Base-by-base conservation (phyloP, 2,329 filamentous ascomycete genomes). In the Colletotrichum orchidophilum region DNA sequence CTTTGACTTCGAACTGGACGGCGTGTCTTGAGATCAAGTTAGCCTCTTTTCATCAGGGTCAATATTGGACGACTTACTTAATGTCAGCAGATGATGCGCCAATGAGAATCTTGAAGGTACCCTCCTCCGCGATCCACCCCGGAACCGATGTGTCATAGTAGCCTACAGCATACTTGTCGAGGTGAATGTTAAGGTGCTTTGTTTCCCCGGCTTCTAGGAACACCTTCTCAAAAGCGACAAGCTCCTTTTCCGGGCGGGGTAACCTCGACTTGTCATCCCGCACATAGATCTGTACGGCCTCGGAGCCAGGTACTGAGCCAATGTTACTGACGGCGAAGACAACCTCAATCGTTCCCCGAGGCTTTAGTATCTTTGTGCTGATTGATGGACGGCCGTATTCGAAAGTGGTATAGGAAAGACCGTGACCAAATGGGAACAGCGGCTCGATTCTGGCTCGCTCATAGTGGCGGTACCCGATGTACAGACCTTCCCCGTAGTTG, bases 401-500 rank as follows among this genome's bases (percentile, higher is more conserved):
- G 77, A 94, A 94, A 0, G 82, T 87, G 0, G 92, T 94, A 79
- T 94, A 95, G 0, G 91, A 92, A 8, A 94, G 85, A 1, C 93
- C 92, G 77, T 93, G 91, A 12, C 93, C 93, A 74, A 94, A 94
- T 31, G 91, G 86, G 80, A 94, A 94, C 0, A 92, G 84, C 0
- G 91, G 90, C 5, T 85, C 81, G 60, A 91, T 86, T 29, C 84
- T 83, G 13, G 85, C 82, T 24, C 87, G 87, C 75, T 95, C 92
- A 79, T 93, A 94, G 80, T 93, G 91, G 21, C 89, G 83, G 80
- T 95, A 94, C 2, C 93, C 93, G 65, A 94, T 88, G 80, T 90
- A 93, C 13, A 94, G 81, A 15, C 91, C 92, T 79, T 95, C 93
- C 63, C 91, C 91, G 77, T 94, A 94, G 1, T 91, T 79, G 0